Evolutionary conservation across 768 basidiomycete genomes (phyloP), one percentile per base, ranked within the genome.

Genomic region (Collybiopsis confluens): DNA sequence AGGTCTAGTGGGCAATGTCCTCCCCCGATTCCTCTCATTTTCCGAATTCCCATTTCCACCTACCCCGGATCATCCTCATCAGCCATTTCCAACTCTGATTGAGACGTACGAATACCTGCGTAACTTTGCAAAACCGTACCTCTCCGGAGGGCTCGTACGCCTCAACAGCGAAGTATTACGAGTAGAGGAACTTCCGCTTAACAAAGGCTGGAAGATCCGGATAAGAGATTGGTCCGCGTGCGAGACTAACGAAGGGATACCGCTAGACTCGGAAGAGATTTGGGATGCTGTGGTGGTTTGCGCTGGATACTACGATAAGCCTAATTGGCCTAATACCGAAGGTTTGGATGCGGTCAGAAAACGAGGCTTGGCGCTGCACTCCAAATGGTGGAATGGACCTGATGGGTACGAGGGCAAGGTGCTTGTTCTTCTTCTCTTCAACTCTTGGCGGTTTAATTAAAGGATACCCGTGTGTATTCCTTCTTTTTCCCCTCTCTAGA

Each of bases 231-330:
- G 74, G 72, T 45, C 44, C 8, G 30, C 30, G 26, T 26, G 44
- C 7, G 44, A 45, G 10, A 65, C 62, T 48, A 35, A 57, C 6
- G 57, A 45, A 9, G 57, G 40, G 1, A 63, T 54, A 3, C 63
- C 65, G 15, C 27, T 36, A 9, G 64, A 61, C 36, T 51, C 57
- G 2, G 70, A 71, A 36, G 76, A 79, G 52, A 49, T 54, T 3
- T 79, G 79, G 79, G 79, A 80, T 45, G 76, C 74, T 0, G 72
- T 80, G 8, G 71, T 77, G 18, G 56, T 80, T 24, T 40, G 50
- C 18, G 40, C 70, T 20, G 20, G 67, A 61, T 15, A 71, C 70
- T 75, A 71, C 56, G 78, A 79, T 56, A 70, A 73, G 44, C 71
- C 67, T 5, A 64, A 73, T 10, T 79, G 73, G 68, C 79, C 79